Evolutionary conservation across 2,329 filamentous ascomycete species (phyloP).

Genomic region (Tolypocladium guangdongense): DNA sequence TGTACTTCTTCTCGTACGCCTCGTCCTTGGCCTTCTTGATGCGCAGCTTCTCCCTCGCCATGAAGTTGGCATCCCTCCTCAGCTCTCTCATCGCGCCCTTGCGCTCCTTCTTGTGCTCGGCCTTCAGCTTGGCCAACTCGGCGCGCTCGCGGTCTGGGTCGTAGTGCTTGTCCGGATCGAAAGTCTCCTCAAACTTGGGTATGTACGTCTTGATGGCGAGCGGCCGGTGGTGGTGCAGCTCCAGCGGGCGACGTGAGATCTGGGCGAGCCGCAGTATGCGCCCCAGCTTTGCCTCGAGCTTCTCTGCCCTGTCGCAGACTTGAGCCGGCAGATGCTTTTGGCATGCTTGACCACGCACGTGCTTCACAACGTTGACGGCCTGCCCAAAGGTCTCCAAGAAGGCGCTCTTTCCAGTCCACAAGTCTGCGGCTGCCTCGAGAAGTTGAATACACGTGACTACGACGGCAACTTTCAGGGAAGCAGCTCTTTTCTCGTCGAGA

Average conservation of each 20-base stretch:
- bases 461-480: slow-evolving; percentile 43
- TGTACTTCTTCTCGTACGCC: slow-evolving; percentile 95
- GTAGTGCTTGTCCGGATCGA: slow-evolving; percentile 94
- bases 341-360: slow-evolving; percentile 45
- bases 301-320: slow-evolving; percentile 29
- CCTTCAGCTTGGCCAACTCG: slow-evolving; percentile 71
- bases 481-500: slow-evolving; percentile 20
- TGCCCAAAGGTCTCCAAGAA: slow-evolving; percentile 74
- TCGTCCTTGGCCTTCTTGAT: slow-evolving; percentile 90
- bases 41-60: slow-evolving; percentile 78
- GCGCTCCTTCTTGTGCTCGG: slow-evolving; percentile 87
- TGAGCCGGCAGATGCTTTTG: slow-evolving; percentile 36
- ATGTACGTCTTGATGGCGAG: slow-evolving; percentile 79
- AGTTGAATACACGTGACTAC: slow-evolving; percentile 53
- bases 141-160: slow-evolving; percentile 87
- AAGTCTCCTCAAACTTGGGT: slow-evolving; percentile 92
- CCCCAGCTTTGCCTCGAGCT: slow-evolving; percentile 33
- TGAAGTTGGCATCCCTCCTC: slow-evolving; percentile 88
- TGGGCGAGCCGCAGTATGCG: slow-evolving; percentile 50
- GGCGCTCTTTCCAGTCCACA: slow-evolving; percentile 63
- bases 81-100: slow-evolving; percentile 93
- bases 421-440: slow-evolving; percentile 54
- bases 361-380: slow-evolving; percentile 43
- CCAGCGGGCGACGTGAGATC: slow-evolving; percentile 62
- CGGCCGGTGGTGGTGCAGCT: slow-evolving; percentile 81